A percentile compares a stretch with the other conserved stretches of the same genome.
Conservation (phyloP, 495 filamentous ascomycete species). For the Copromyces sp. region DNA sequence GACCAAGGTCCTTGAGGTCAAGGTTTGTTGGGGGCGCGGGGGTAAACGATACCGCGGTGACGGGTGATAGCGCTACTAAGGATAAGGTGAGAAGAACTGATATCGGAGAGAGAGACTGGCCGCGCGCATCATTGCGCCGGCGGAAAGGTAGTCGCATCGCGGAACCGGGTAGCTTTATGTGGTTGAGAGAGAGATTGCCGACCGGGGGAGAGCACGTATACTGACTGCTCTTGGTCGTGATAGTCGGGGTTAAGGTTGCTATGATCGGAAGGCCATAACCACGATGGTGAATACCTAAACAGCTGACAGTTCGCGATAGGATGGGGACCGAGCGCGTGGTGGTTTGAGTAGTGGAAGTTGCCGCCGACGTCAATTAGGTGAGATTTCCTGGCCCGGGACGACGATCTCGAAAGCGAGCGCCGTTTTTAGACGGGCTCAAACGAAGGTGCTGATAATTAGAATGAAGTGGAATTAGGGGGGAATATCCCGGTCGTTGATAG, state of each 20-base stretch:
- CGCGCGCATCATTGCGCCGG: constrained; percentile 26
- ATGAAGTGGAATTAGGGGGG: background rate
- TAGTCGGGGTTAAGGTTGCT: constrained; percentile 11
- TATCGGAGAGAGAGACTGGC: constrained; percentile 11
- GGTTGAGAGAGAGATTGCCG: constrained; percentile 1
- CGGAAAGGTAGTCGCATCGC: constrained; percentile 32
- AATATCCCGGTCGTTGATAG: background rate
- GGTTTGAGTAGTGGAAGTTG: constrained; percentile 1
- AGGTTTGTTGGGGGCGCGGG: constrained; percentile 66
- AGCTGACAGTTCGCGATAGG: background rate
- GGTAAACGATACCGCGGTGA: constrained; percentile 57
- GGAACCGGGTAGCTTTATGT: constrained; percentile 5
- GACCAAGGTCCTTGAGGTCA: constrained; percentile 70
- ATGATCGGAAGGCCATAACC: constrained; percentile 14
- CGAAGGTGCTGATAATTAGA: background rate
- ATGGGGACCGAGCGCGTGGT: background rate
- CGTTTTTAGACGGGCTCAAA: background rate
- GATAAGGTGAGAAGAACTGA: constrained; percentile 29
- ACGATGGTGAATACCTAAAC: background rate
- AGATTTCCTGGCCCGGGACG: background rate
- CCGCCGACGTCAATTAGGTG: constrained; percentile 1
- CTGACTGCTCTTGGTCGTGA: constrained; percentile 11
- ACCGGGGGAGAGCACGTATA: constrained; percentile 9
- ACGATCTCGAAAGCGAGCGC: constrained; percentile 1
- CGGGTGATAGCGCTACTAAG: constrained; percentile 31